Evolutionary conservation across 2,329 filamentous ascomycete genomes (phyloP), one percentile per base, ranked within the genome.

Genomic region (Endothia cerciana): DNA sequence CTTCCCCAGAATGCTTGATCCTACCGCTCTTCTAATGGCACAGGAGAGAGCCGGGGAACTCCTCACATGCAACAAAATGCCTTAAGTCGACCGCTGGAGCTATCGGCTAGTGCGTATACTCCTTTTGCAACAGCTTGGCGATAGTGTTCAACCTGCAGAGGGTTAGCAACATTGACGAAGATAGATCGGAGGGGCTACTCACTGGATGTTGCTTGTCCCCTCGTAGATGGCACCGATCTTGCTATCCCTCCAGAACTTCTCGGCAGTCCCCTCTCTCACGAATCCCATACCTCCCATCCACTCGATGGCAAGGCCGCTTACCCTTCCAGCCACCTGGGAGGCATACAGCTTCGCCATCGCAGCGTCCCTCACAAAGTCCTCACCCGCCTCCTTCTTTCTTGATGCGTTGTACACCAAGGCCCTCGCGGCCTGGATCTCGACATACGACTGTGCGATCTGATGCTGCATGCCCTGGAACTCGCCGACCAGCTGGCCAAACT

Each of bases 241-340:
- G 85, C 91, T 95, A 78, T 99, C 95, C 57, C 95, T 86, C 85
- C 91, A 99, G 82, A 90, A 97, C 87, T 99, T 99, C 87, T 99
- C 95, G 0, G 95, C 95, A 66, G 97, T 88, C 0, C 95, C 95
- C 78, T 99, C 95, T 55, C 95, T 85, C 19, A 99, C 95, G 73
- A 99, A 99, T 56, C 95, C 95, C 95, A 99, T 98, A 68, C 95
- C 95, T 58, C 95, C 95, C 94, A 98, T 98, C 95, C 95, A 99
- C 81, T 99, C 95, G 36, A 99, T 88, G 0, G 94, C 95, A 59
- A 91, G 85, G 7, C 94, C 89, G 64, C 90, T 91, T 25, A 99
- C 94, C 63, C 88, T 89, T 25, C 92, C 91, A 0, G 95, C 95
- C 40, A 99, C 93, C 80, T 99, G 95, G 4, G 92, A 95, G 2